Evolutionary conservation across 352 stramenopile genomes (phyloP).

Genomic region (Globisporangium recalcitrans): DNA sequence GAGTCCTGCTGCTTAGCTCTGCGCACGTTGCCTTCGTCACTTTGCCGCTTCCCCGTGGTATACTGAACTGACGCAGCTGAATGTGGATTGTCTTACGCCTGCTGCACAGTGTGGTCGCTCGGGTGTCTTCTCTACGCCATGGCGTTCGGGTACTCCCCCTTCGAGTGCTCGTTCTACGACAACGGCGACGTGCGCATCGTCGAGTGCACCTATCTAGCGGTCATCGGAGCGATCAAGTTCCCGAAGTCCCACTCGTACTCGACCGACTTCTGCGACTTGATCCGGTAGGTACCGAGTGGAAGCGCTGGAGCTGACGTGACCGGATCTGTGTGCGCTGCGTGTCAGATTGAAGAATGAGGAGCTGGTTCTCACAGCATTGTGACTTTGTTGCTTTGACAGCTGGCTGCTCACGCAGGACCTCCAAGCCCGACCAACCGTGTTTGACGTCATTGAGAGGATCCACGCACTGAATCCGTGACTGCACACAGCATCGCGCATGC

Average conservation of each 20-base stretch:
- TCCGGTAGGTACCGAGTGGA: conserved; percentile 34
- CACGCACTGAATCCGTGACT: conserved; percentile 24
- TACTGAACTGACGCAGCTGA: not conserved
- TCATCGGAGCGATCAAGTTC: conserved; percentile 84
- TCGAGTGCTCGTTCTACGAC: conserved; percentile 83
- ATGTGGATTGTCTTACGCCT: not conserved
- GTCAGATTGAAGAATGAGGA: conserved; percentile 15
- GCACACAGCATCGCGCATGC: not conserved
- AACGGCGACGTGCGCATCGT: conserved; percentile 56
- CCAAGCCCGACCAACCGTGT: conserved; percentile 43
- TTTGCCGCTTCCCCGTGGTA: not conserved
- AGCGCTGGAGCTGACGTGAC: not conserved
- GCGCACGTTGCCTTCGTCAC: not conserved
- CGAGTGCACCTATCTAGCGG: conserved; percentile 83
- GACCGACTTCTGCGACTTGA: conserved; percentile 59
- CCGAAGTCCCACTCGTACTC: conserved; percentile 56
- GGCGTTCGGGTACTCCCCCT: conserved; percentile 87
- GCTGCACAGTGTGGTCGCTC: conserved; percentile 74
- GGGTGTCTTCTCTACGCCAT: conserved; percentile 86
- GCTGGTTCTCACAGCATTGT: not conserved
- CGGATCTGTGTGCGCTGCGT: conserved; percentile 7
- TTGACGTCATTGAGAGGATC: conserved; percentile 62
- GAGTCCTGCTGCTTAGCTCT: not conserved
- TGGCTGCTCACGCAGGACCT: conserved; percentile 69
- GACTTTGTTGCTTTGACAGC: conserved; percentile 19